A percentile compares a stretch with the other conserved stretches of the same genome.
These are phyloP conservation scores for Colletotrichum gigasporum DNA, from an alignment of 2,329 filamentous ascomycete species.

Conservation along the genomic window DNA sequence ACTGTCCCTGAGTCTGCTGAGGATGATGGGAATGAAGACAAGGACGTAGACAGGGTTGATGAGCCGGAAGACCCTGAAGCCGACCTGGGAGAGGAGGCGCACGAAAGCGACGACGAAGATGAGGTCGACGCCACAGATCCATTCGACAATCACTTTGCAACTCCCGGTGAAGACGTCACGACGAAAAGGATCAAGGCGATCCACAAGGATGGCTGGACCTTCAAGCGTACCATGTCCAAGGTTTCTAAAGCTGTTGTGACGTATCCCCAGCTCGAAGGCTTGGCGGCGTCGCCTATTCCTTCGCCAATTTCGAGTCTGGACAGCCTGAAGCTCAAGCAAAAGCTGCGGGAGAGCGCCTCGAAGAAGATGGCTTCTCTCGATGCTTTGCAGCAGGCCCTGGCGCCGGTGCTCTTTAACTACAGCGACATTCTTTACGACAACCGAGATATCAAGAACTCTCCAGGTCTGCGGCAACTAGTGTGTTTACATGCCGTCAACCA, in stretches of 20 bases:
- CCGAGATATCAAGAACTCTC: conserved; percentile 74
- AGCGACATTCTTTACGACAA: conserved; percentile 81
- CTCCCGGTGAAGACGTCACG: conserved; percentile 70
- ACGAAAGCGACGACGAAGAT: conserved; percentile 35
- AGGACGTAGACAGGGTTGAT: conserved; percentile 31
- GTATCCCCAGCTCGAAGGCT: conserved; percentile 52
- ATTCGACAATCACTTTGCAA: conserved; percentile 83
- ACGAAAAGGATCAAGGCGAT: conserved; percentile 61
- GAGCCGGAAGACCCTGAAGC: conserved; percentile 31
- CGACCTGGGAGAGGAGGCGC: conserved; percentile 36
- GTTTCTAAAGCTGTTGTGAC: conserved; percentile 58
- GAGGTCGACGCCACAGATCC: conserved; percentile 69
- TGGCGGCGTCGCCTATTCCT: conserved; percentile 43
- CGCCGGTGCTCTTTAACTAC: conserved; percentile 82
- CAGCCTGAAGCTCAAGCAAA: conserved; percentile 74
- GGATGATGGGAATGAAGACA: conserved; percentile 30
- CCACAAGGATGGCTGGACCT: conserved; percentile 60
- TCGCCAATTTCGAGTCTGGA: conserved; percentile 49
- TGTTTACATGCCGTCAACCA: conserved; percentile 92
- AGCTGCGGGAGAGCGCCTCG: conserved; percentile 65
- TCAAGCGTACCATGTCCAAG: conserved; percentile 55
- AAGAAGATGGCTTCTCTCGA: conserved; percentile 67
- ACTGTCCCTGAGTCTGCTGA: conserved; percentile 30
- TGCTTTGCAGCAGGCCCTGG: conserved; percentile 70
- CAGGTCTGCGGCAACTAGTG: conserved; percentile 74